phyloP scores from a whole-genome alignment of 2,329 filamentous ascomycete genomes.

The Trichoderma brevicompactum region DNA sequence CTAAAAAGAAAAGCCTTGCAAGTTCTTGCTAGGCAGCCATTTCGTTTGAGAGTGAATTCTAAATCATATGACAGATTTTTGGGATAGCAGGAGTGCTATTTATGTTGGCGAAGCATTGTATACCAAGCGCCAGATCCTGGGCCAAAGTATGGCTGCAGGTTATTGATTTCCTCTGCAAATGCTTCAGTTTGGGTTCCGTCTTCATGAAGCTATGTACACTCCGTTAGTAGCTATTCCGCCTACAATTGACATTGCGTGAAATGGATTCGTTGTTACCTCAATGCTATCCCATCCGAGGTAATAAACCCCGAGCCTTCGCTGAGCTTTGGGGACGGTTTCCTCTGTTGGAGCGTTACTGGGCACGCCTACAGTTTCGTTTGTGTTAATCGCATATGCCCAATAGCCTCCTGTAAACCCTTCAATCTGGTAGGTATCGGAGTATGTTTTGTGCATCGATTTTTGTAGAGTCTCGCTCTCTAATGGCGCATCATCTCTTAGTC shows the following conservation, averaged over 20 bases:
- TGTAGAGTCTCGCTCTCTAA: conserved; percentile 26
- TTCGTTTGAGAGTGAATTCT: too few relatives aligned
- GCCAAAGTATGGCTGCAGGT: conserved; percentile 30
- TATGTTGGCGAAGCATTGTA: conserved; percentile 28
- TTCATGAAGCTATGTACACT: conserved; percentile 30
- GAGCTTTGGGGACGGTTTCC: background rate
- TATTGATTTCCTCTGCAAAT: conserved; percentile 33
- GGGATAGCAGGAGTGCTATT: background rate
- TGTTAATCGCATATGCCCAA: conserved; percentile 32
- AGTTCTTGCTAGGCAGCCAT: too few relatives aligned
- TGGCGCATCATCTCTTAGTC: conserved; percentile 29
- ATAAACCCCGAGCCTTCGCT: conserved; percentile 31
- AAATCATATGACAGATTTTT: too few relatives aligned
- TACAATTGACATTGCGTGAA: background rate
- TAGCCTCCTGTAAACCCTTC: conserved; percentile 33
- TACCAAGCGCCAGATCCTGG: conserved; percentile 33
- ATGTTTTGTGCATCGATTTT: conserved; percentile 33
- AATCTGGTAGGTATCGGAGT: conserved; percentile 32
- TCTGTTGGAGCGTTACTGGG: background rate
- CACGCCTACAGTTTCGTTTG: conserved; percentile 28
- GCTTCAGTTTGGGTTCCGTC: conserved; percentile 27
- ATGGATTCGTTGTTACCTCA: conserved; percentile 28
- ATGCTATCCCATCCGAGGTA: conserved; percentile 35
- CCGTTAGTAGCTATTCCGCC: background rate
- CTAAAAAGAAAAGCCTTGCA: too few relatives aligned